These are phyloP conservation scores for Fonsecaea nubica DNA, from an alignment of 2,329 filamentous ascomycete genomes.

Conservation along the genomic window DNA sequence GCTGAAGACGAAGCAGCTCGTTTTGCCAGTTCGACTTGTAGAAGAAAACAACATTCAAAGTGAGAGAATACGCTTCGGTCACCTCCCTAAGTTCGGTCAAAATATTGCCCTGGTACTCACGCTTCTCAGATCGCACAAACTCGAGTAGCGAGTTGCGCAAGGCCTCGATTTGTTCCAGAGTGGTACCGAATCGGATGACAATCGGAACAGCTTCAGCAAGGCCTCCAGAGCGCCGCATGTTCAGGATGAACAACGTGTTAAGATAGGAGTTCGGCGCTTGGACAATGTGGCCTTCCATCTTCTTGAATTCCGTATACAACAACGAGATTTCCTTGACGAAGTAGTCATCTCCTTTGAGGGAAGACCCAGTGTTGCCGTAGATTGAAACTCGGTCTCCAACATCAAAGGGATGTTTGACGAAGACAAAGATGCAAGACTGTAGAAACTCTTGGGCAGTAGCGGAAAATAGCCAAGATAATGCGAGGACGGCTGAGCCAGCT, in stretches of 20 bases:
- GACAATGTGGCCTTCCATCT: constrained; percentile 95
- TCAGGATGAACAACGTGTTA: constrained; percentile 92
- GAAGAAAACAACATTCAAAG: constrained; percentile 92
- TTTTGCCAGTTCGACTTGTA: constrained; percentile 98
- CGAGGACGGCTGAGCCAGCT: constrained; percentile 83
- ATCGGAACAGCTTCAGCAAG: constrained; percentile 86
- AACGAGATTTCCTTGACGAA: constrained; percentile 94
- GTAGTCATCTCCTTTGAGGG: constrained; percentile 84
- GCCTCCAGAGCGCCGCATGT: constrained; percentile 87
- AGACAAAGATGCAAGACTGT: constrained; percentile 92
- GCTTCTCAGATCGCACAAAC: constrained; percentile 83
- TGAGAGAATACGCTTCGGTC: constrained; percentile 82
- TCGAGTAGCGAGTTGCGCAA: constrained; percentile 81
- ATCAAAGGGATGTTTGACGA: constrained; percentile 96
- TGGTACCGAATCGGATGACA: constrained; percentile 86
- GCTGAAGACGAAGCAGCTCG: constrained; percentile 83
- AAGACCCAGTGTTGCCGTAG: constrained; percentile 85
- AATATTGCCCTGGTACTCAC: constrained; percentile 85
- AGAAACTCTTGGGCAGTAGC: constrained; percentile 93
- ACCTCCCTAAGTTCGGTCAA: constrained; percentile 83
- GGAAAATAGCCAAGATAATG: constrained; percentile 89
- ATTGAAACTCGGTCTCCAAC: constrained; percentile 91
- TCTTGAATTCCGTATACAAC: constrained; percentile 96
- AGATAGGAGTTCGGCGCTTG: constrained; percentile 94
- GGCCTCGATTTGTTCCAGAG: constrained; percentile 78